Evolutionary conservation across 257 asterid genomes (phyloP).

Genomic region (Linaria vulgaris): DNA sequence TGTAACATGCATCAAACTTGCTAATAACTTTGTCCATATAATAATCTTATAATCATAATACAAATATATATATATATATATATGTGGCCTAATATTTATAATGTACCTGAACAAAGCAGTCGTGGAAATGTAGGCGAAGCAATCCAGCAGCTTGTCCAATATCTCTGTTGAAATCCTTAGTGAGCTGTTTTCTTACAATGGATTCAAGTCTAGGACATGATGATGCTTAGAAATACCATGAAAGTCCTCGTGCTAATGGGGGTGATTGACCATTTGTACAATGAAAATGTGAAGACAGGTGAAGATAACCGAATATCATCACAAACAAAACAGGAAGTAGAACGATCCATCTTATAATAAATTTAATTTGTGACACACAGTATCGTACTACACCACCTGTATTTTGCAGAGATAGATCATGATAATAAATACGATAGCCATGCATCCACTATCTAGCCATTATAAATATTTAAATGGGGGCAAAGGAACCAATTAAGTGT

Average conservation of each 20-base stretch:
- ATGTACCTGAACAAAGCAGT: constrained; percentile 63
- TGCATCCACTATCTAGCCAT: too few relatives aligned
- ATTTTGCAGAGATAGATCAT: background rate
- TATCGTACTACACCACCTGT: background rate
- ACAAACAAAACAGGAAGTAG: constrained; percentile 20
- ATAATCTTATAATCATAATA: too few relatives aligned
- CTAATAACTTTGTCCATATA: too few relatives aligned
- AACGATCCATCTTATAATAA: constrained; percentile 20
- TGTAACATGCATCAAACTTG: too few relatives aligned
- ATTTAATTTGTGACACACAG: background rate
- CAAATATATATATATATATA: too few relatives aligned
- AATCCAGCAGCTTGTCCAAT: constrained; percentile 75
- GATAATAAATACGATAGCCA: background rate
- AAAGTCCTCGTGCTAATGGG: constrained; percentile 50
- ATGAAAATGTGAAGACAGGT: constrained; percentile 20
- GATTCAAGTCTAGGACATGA: constrained; percentile 52
- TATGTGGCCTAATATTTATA: too few relatives aligned
- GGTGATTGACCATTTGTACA: constrained; percentile 16
- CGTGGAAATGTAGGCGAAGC: constrained; percentile 74
- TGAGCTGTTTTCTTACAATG: constrained; percentile 42
- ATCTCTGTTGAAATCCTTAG: constrained; percentile 42
- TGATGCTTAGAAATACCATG: constrained; percentile 42
- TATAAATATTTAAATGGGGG: constrained; percentile 7
- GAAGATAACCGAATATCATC: constrained; percentile 22
- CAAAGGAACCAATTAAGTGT: background rate